A percentile compares a stretch with the other conserved stretches of the same genome.
phyloP scores from a whole-genome alignment of 352 stramenopile species.

The Thalassiosira hispida region DNA sequence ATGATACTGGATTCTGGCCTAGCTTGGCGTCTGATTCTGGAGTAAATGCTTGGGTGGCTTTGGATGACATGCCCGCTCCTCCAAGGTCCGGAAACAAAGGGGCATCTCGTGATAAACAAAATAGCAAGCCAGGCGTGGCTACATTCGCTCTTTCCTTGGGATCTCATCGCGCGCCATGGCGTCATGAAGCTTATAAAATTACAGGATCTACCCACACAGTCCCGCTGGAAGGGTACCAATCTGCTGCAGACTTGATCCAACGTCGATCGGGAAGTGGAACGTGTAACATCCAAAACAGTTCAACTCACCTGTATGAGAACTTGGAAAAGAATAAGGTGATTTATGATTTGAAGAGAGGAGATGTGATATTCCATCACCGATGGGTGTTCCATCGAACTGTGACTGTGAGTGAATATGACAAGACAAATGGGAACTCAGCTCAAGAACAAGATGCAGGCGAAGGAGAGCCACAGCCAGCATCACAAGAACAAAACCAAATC shows the following conservation, averaged over 20 bases:
- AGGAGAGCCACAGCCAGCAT: background rate
- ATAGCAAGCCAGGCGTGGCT: conserved; percentile 25
- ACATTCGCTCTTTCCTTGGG: conserved; percentile 75
- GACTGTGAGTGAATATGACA: conserved; percentile 22
- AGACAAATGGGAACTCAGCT: conserved; percentile 7
- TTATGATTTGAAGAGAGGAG: conserved; percentile 27
- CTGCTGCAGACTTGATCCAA: conserved; percentile 46
- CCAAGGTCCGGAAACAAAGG: conserved; percentile 17
- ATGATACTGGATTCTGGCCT: conserved; percentile 81
- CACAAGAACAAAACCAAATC: conserved; percentile 16
- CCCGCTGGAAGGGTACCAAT: conserved; percentile 62
- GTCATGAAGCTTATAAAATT: conserved; percentile 59
- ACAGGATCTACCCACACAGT: conserved; percentile 66
- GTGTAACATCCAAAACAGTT: conserved; percentile 56
- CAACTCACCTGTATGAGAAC: conserved; percentile 51
- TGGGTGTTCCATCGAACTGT: conserved; percentile 46
- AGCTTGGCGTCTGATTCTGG: conserved; percentile 54
- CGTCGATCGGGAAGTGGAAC: conserved; percentile 47
- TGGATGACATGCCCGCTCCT: conserved; percentile 70
- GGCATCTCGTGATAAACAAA: background rate
- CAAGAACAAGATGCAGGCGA: conserved; percentile 2
- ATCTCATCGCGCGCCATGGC: conserved; percentile 65
- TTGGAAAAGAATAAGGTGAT: conserved; percentile 44
- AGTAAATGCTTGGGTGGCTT: conserved; percentile 79
- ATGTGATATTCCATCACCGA: conserved; percentile 37